Evolutionary conservation across 1,284 basidiomycete genomes (phyloP).

Genomic region (Abortiporus biennis): DNA sequence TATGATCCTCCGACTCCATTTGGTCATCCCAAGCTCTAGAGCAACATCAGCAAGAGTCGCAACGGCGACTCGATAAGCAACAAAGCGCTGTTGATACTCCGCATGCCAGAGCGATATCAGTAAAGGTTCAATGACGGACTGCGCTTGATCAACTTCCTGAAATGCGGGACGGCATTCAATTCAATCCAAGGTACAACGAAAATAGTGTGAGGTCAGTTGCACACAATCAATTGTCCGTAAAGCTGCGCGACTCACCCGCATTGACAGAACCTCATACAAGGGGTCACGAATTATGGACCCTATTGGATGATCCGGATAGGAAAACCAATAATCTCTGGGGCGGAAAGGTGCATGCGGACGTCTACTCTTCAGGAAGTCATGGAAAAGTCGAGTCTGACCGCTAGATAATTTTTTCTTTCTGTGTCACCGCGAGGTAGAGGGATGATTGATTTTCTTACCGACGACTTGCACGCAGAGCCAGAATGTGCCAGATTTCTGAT

Average conservation of each 20-base stretch:
- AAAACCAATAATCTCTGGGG: constrained; percentile 46
- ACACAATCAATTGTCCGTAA: too few relatives aligned
- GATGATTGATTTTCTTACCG: constrained; percentile 36
- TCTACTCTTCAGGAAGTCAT: constrained; percentile 56
- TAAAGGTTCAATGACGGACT: constrained; percentile 56
- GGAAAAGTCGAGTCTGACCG: constrained; percentile 57
- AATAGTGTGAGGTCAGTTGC: background rate
- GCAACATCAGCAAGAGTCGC: constrained; percentile 70
- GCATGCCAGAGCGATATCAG: constrained; percentile 71
- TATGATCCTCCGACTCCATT: constrained; percentile 53
- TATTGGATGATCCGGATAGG: constrained; percentile 3
- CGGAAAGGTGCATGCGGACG: constrained; percentile 47
- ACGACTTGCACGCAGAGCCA: constrained; percentile 60
- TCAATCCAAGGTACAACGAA: constrained; percentile 5
- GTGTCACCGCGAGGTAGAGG: background rate
- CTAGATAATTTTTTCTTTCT: constrained; percentile 22
- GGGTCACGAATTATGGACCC: constrained; percentile 54
- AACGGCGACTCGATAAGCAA: constrained; percentile 58
- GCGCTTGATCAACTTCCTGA: constrained; percentile 48
- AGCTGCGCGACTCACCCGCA: constrained; percentile 39
- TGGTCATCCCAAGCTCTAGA: constrained; percentile 69
- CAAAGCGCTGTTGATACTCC: constrained; percentile 67
- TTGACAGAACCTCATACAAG: constrained; percentile 55
- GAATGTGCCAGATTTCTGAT: constrained; percentile 67
- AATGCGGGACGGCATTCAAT: constrained; percentile 5